Conservation (phyloP, 176 grass and related monocot species). For the Oryza glumipatula region DNA sequence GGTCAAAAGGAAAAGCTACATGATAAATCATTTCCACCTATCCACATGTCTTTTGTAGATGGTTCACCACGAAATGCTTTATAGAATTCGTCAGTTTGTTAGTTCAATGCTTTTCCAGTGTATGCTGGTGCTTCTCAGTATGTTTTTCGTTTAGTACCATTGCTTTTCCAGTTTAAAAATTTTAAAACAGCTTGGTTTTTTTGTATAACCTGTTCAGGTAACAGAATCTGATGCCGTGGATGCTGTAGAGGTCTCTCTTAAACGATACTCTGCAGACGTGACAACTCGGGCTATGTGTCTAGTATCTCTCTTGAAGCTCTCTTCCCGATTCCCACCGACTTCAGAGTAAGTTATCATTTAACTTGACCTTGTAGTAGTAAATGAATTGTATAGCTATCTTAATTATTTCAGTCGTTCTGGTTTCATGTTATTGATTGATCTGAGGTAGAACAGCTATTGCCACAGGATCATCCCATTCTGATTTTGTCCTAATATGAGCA, state of each 20-base stretch:
- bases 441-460: not conserved
- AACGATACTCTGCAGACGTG: constrained; percentile 73
- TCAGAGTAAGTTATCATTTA: constrained; percentile 71
- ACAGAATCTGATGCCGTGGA: constrained; percentile 97
- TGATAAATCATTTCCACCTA: constrained; percentile 11
- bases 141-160: constrained; percentile 17
- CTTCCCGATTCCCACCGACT: constrained; percentile 86
- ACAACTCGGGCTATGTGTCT: constrained; percentile 96
- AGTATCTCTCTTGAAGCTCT: constrained; percentile 92
- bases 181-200: constrained; percentile 42
- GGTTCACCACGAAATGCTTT: not conserved
- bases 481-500: not conserved
- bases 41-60: not conserved
- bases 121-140: constrained; percentile 25
- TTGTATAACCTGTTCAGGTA: constrained; percentile 69
- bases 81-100: constrained; percentile 14
- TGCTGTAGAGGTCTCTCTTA: constrained; percentile 79
- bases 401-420: not conserved
- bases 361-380: constrained; percentile 31
- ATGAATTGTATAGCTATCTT: not conserved
- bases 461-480: not conserved
- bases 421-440: not conserved
- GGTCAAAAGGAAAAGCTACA: constrained; percentile 6
- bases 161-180: constrained; percentile 27
- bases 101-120: constrained; percentile 5